Conservation (phyloP, 2,329 filamentous ascomycete species). For the Ceratocystiopsis brevicomis region DNA sequence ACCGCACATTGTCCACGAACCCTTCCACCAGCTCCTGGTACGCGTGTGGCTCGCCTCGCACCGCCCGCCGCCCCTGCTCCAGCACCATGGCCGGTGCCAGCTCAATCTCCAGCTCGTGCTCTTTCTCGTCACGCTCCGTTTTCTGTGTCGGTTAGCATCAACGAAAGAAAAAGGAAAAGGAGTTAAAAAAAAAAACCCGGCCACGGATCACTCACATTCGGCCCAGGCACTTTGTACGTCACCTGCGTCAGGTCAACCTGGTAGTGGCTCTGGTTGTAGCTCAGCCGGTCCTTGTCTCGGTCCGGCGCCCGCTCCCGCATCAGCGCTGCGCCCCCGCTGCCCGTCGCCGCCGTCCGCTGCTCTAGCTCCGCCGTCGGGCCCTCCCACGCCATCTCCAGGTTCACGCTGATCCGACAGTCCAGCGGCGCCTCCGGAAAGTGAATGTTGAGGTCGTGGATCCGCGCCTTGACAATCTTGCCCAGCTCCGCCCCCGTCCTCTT, state of each 20-base stretch:
- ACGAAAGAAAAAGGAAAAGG: too few relatives aligned
- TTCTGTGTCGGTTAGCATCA: slow-evolving; percentile 14
- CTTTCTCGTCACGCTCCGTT: slow-evolving; percentile 32
- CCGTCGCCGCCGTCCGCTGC: slow-evolving; percentile 16
- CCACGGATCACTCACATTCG: slow-evolving; percentile 4
- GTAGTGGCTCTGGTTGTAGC: slow-evolving; percentile 73
- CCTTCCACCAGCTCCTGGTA: slow-evolving; percentile 53
- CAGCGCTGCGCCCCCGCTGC: slow-evolving; percentile 2
- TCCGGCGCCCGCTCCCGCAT: slow-evolving; percentile 28
- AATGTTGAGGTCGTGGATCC: slow-evolving; percentile 76
- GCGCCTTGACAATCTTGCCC: slow-evolving; percentile 76
- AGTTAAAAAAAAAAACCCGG: too few relatives aligned
- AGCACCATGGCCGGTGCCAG: slow-evolving; percentile 43
- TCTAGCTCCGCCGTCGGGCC: slow-evolving; percentile 43
- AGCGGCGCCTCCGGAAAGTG: slow-evolving; percentile 59
- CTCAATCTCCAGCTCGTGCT: slow-evolving; percentile 70
- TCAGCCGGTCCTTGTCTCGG: slow-evolving; percentile 75
- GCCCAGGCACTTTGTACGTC: slow-evolving; percentile 22
- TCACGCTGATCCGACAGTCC: slow-evolving; percentile 87
- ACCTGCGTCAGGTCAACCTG: slow-evolving; percentile 91
- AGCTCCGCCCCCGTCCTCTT: slow-evolving; percentile 47
- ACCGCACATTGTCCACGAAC: slow-evolving; percentile 53
- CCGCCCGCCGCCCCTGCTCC: slow-evolving; percentile 42
- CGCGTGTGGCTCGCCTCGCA: slow-evolving; percentile 31
- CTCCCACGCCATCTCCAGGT: slow-evolving; percentile 78